Evolutionary conservation across 2,329 filamentous ascomycete species (phyloP), one percentile per base, ranked within the genome.

Genomic region (Tolypocladium ophioglossoides): DNA sequence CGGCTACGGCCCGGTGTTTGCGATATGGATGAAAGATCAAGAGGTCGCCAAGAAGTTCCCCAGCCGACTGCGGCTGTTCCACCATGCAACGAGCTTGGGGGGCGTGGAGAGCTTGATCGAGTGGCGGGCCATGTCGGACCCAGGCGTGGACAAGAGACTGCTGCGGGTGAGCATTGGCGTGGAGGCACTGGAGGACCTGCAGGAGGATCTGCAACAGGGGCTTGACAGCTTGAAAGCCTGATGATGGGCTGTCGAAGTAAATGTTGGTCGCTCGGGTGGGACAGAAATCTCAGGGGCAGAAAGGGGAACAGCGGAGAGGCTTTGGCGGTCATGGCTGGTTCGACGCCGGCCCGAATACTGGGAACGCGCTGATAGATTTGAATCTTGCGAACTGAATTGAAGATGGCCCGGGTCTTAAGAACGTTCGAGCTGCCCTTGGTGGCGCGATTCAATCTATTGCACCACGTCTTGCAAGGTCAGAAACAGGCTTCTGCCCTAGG

Each of bases 71-170:
- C 67, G 76, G 2, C 78, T 96, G 47, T 97, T 97, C 74, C 89
- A 96, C 63, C 94, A 99, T 70, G 94, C 94, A 7, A 99, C 94
- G 2, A 95, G 89, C 68, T 72, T 97, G 32, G 94, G 94, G 2
- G 92, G 94, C 5, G 90, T 97, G 11, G 94, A 97, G 79, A 94
- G 89, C 65, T 72, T 97, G 74, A 91, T 99, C 62, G 94, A 99
- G 78, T 99, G 94, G 94, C 79, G 94, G 56, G 82, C 87, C 50
- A 94, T 99, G 89, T 86, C 84, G 56, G 94, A 99, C 74, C 63
- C 71, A 3, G 76, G 68, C 1, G 84, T 95, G 40, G 89, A 95
- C 65, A 80, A 77, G 64, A 76, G 81, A 55, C 69, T 97, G 67
- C 64, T 96, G 69, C 75, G 94, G 52, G 73, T 99, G 34, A 96